Evolutionary conservation across 495 filamentous ascomycete species (phyloP).

Genomic region (Penicillium canariense): DNA sequence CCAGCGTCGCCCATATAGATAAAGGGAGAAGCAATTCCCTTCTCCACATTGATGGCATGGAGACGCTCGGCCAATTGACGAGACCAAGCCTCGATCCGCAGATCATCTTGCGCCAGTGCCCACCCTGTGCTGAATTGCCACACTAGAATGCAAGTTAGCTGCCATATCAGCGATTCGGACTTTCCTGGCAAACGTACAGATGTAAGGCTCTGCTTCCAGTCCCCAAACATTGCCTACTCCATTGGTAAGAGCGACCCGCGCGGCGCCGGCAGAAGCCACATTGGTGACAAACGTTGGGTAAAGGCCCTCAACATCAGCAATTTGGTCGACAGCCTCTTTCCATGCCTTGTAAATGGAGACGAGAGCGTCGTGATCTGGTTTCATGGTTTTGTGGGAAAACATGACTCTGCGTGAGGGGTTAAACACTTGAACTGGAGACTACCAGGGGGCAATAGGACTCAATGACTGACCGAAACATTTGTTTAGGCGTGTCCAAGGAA

Average conservation of each 20-base stretch:
- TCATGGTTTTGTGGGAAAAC: slow-evolving; percentile 26
- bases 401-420: slow-evolving; percentile 12
- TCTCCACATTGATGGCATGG: slow-evolving; percentile 17
- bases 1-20: slow-evolving; percentile 43
- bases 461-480: slow-evolving; percentile 26
- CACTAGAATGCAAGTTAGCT: slow-evolving; percentile 6
- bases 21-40: slow-evolving; percentile 23
- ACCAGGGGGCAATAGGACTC: too few species aligned
- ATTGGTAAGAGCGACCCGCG: slow-evolving; percentile 19
- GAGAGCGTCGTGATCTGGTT: slow-evolving; percentile 20
- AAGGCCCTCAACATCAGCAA: slow-evolving; percentile 29
- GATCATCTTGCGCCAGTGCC: slow-evolving; percentile 22
- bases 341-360: slow-evolving; percentile 25
- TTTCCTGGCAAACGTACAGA: slow-evolving; percentile 3
- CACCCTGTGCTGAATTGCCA: slow-evolving; percentile 36
- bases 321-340: slow-evolving; percentile 22
- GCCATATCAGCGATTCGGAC: not conserved
- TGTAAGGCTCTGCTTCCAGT: slow-evolving; percentile 23
- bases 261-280: slow-evolving; percentile 12
- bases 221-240: slow-evolving; percentile 44
- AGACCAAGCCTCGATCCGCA: slow-evolving; percentile 35
- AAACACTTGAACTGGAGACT: not conserved
- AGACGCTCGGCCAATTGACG: slow-evolving; percentile 20
- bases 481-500: slow-evolving; percentile 27
- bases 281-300: slow-evolving; percentile 32